Evolutionary conservation across 2,329 filamentous ascomycete genomes (phyloP).

Genomic region (Cladosporium phlei): DNA sequence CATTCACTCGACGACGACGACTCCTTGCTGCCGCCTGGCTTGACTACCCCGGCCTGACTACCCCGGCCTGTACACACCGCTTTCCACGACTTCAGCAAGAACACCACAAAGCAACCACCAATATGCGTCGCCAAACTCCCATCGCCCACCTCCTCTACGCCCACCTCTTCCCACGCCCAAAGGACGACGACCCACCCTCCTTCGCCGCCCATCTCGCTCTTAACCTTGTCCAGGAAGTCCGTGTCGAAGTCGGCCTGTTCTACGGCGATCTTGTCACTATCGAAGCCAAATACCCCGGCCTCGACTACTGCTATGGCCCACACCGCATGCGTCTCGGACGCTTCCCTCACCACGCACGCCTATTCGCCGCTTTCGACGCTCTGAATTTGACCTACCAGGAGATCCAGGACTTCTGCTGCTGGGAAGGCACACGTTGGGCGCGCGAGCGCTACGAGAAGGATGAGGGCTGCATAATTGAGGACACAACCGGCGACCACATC

Average conservation of each 20-base stretch:
- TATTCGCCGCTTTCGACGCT: slow-evolving; percentile 71
- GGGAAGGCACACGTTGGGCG: slow-evolving; percentile 80
- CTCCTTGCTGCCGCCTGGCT: too few species aligned
- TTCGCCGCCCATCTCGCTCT: slow-evolving; percentile 67
- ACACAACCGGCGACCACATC: slow-evolving; percentile 68
- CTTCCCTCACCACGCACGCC: slow-evolving; percentile 69
- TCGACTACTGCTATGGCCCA: slow-evolving; percentile 69
- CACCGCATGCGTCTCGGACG: slow-evolving; percentile 74
- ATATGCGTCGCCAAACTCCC: slow-evolving; percentile 66
- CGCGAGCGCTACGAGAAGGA: slow-evolving; percentile 75
- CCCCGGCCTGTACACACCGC: too few species aligned
- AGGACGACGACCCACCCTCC: slow-evolving; percentile 62
- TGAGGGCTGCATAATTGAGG: slow-evolving; percentile 63
- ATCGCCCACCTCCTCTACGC: slow-evolving; percentile 71
- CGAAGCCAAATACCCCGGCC: slow-evolving; percentile 75
- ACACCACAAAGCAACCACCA: slow-evolving; percentile 27
- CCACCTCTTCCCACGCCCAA: slow-evolving; percentile 65
- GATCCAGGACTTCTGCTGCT: slow-evolving; percentile 68
- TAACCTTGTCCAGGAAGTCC: slow-evolving; percentile 70
- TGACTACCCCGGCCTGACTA: too few species aligned
- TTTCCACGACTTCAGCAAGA: not conserved
- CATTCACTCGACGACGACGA: too few species aligned
- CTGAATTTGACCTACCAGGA: slow-evolving; percentile 65
- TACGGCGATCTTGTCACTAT: slow-evolving; percentile 74
- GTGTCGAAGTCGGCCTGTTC: slow-evolving; percentile 71